Base-by-base conservation (phyloP, 352 stramenopile genomes). In the Phytophthora sojae region DNA sequence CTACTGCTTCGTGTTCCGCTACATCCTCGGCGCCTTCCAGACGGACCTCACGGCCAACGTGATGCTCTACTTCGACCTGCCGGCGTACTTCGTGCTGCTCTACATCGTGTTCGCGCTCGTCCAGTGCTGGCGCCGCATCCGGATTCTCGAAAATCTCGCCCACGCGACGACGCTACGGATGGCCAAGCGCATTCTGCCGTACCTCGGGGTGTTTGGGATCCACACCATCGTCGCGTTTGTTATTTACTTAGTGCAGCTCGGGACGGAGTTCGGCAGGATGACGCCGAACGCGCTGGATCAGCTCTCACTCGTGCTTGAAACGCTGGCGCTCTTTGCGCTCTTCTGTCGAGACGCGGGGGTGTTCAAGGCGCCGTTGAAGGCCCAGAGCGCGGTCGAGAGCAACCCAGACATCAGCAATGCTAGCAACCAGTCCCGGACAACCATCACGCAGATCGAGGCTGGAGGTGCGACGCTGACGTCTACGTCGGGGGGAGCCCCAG, bases 151-250 rank as follows among this genome's bases (percentile, higher is more conserved):
- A 69, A 85, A 77, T 1, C 87, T 92, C 45, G 89, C 89, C 6
- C 89, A 96, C 64, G 79, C 79, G 11, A 94, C 89, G 19, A 96
- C 89, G 35, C 76, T 85, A 8, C 76, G 77, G 54, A 96, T 96
- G 89, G 86, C 89, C n/a, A 92, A 94, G 66, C 85, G 88, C 57
- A 96, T 96, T 54, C 35, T 94, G 58, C 89, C 89, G 2, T 96
- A 94, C 66, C 68, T 96, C 6, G 79, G 73, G 0, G 77, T 96
- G 0, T 96, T 95, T 67, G 80, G 75, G 0, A 39, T 63, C 4
- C 83, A 86, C 66, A 91, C 83, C 23, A 29, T 70, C 15, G 61
- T 90, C 30, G 69, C 71, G 1, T 81, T 96, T 35, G 55, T 75
- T 6, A 61, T 96, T 7, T 94, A 91, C 55, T 17, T 91, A 3